Base-by-base conservation (phyloP, 306 rosid species). In the Hylodesmum podocarpum region DNA sequence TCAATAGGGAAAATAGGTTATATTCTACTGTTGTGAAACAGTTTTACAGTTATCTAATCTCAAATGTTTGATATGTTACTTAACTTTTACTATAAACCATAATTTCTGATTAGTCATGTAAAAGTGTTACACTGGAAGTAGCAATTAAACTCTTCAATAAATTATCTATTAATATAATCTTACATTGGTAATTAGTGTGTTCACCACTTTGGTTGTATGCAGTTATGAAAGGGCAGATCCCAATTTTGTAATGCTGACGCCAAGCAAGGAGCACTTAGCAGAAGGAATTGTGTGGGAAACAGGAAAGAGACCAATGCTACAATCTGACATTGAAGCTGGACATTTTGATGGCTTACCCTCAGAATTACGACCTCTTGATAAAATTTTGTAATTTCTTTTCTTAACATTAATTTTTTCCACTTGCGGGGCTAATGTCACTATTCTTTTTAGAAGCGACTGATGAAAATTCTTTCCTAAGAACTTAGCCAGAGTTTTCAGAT, bases 211-310 rank as follows among this genome's bases (percentile, higher is more conserved):
- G 36, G 75, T 67, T 16, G 46, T 77, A 66, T 76, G 82, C 92
- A 95, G 97, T 69, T 95, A 95, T 80, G 88, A 90, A 89, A 91
- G 97, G 86, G 99, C 99, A 3, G 97, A 95, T 88, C 97, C 99
- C 19, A 92, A 92, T 86, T 92, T 66, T 54, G 96, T 91, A 46
- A 93, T 95, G 97, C 91, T 95, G 80, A 92, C 99, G 10, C 97
- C 94, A 37, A 91, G 70, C 81, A 95, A 90, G 85, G 97, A 91
- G 85, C 97, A 95, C 84, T 76, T 89, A 47, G 99, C 97, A 15
- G 86, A 92, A 74, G 97, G 99, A 86, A 72, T 91, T 36, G 82
- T 81, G 61, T 89, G 96, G 97, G 65, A 90, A 86, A 83, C 81
- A 37, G 97, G 99, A 51, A 87, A 88, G 78, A 83, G 91, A 44